Conservation (phyloP, 2,329 filamentous ascomycete species). For the Sarocladium brachiariae region DNA sequence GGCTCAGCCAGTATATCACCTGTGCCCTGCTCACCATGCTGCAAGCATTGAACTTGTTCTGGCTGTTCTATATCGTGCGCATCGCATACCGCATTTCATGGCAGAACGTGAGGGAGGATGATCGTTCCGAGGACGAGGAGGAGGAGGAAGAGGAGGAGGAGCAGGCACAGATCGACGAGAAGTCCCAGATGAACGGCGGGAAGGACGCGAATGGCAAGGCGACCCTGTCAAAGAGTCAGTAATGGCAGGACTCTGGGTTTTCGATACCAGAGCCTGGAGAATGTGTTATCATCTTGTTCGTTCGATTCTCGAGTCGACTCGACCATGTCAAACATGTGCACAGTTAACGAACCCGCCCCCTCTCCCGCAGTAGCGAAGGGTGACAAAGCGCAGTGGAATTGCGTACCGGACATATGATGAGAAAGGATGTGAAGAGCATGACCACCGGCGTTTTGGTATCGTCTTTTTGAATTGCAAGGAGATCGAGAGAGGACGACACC, state of each 20-base stretch:
- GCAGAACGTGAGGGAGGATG: constrained; percentile 57
- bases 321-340: too few species aligned
- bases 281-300: too few species aligned
- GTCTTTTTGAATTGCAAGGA: neutral
- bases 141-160: constrained; percentile 46
- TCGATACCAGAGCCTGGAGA: too few species aligned
- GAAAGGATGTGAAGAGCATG: constrained; percentile 11
- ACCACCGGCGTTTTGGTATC: constrained; percentile 12
- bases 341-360: too few species aligned
- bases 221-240: constrained; percentile 6
- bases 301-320: too few species aligned
- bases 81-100: constrained; percentile 66
- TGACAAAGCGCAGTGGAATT: neutral
- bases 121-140: constrained; percentile 63
- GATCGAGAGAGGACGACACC: constrained; percentile 2
- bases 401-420: constrained; percentile 4
- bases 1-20: constrained; percentile 61
- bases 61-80: constrained; percentile 70
- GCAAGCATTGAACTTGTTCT: constrained; percentile 73
- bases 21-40: constrained; percentile 56
- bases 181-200: constrained; percentile 15
- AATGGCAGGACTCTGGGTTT: neutral
- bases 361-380: too few species aligned
- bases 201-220: constrained; percentile 16
- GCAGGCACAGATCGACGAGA: constrained; percentile 21